Conservation (phyloP, 805 yeast genomes). For the Cyberlindnera veronae region DNA sequence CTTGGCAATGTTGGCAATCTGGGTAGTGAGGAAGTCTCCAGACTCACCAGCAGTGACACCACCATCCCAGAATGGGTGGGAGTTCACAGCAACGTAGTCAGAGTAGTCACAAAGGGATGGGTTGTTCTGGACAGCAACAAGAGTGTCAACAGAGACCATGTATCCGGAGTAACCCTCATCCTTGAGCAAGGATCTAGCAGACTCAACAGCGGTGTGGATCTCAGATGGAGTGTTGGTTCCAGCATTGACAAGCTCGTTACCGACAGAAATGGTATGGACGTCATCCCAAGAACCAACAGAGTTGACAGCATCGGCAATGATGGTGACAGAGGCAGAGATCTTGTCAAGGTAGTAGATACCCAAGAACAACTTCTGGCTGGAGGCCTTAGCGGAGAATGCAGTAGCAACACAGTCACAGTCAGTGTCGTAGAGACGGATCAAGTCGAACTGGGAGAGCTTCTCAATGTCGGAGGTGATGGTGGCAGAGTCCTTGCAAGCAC, state of each 20-base stretch:
- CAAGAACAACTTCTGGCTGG: slow-evolving; percentile 51
- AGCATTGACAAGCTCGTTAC: slow-evolving; percentile 60
- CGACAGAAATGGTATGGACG: slow-evolving; percentile 56
- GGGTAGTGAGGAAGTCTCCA: slow-evolving; percentile 49
- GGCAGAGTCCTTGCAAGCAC: slow-evolving; percentile 50
- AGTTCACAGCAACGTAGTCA: slow-evolving; percentile 64
- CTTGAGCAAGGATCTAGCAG: slow-evolving; percentile 44
- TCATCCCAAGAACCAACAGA: slow-evolving; percentile 52
- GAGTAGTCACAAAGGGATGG: slow-evolving; percentile 51
- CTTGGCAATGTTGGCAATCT: slow-evolving; percentile 41
- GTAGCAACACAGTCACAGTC: slow-evolving; percentile 58
- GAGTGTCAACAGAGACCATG: slow-evolving; percentile 62
- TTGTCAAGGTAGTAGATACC: slow-evolving; percentile 54
- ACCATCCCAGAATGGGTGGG: slow-evolving; percentile 67
- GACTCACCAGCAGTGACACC: slow-evolving; percentile 45
- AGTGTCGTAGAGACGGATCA: slow-evolving; percentile 60
- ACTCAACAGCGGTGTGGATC: slow-evolving; percentile 43
- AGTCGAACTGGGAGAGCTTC: slow-evolving; percentile 40
- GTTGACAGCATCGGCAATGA: slow-evolving; percentile 43
- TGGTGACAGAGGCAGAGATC: slow-evolving; percentile 39
- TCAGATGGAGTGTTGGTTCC: slow-evolving; percentile 45
- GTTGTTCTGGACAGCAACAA: slow-evolving; percentile 54
- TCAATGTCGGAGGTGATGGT: slow-evolving; percentile 47
- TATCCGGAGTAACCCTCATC: slow-evolving; percentile 50
- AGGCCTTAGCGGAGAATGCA: slow-evolving; percentile 44